phyloP scores from a whole-genome alignment of 1,284 basidiomycete species.

The Ceratobasidium sp. region DNA sequence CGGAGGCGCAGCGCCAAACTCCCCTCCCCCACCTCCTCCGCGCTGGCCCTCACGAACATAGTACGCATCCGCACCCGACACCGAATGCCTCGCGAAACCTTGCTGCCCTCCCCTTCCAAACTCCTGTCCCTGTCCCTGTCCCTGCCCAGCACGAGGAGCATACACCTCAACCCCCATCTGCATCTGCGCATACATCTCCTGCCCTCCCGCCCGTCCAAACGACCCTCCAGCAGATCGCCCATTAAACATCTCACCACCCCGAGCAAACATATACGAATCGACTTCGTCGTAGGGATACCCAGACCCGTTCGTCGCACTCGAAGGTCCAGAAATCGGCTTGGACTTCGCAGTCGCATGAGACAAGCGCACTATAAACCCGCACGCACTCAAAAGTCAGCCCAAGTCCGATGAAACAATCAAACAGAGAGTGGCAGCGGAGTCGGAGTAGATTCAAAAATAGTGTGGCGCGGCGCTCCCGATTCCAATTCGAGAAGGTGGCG shows the following conservation, averaged over 20 bases:
- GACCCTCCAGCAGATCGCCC: background rate
- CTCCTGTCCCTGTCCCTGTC: too few species aligned
- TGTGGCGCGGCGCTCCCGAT: conserved; percentile 4
- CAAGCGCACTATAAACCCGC: conserved; percentile 73
- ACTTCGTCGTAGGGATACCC: conserved; percentile 48
- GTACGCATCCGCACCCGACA: conserved; percentile 3
- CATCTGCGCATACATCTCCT: conserved; percentile 31
- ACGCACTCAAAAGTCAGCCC: conserved; percentile 47
- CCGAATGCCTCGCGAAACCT: background rate
- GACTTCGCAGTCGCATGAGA: conserved; percentile 89
- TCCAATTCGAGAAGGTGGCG: conserved; percentile 36
- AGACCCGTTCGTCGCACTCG: background rate
- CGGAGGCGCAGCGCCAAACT: conserved; percentile 3
- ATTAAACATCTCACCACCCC: background rate
- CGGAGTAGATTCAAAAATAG: too few species aligned
- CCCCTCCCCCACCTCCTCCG: background rate
- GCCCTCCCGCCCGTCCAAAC: background rate
- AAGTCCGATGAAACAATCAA: background rate
- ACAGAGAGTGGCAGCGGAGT: background rate
- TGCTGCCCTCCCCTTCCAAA: too few species aligned
- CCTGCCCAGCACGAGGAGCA: background rate
- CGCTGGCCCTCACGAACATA: too few species aligned
- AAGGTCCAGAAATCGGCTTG: conserved; percentile 58
- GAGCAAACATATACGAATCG: conserved; percentile 31
- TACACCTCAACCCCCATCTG: background rate